A percentile compares a stretch with the other conserved stretches of the same genome.
These are phyloP conservation scores for Trematosphaeria pertusa DNA, from an alignment of 2,329 filamentous ascomycete species.

Conservation along the genomic window DNA sequence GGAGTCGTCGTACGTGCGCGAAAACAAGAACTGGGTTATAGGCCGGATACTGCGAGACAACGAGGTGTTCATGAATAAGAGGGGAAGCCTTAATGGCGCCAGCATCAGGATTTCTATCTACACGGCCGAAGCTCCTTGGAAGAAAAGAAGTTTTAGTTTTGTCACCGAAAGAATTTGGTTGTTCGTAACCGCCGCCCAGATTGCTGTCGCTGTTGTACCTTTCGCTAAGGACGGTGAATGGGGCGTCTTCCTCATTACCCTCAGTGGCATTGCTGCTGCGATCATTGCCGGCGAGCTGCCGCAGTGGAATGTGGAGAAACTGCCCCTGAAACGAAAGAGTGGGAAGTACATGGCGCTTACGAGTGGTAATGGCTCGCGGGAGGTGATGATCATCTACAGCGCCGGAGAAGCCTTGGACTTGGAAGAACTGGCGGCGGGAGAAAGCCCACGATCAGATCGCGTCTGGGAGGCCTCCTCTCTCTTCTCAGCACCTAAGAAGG, in stretches of 20 bases:
- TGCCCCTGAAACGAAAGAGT: background rate
- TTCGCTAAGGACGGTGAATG: background rate
- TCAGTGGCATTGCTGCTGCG: background rate
- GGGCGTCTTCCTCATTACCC: background rate
- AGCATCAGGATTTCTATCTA: background rate
- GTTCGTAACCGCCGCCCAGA: background rate
- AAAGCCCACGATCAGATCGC: too few species aligned
- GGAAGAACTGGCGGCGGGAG: too few species aligned
- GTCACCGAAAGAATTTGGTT: background rate
- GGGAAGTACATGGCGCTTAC: background rate
- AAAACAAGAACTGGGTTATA: background rate
- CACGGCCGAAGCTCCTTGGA: background rate
- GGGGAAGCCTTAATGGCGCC: background rate
- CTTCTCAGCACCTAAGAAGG: too few species aligned
- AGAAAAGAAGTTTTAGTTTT: background rate
- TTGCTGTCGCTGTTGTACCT: background rate
- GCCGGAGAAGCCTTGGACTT: too few species aligned
- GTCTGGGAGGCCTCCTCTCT: too few species aligned
- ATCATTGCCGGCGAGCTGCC: conserved; percentile 1
- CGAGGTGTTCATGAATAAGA: background rate
- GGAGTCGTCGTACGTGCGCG: background rate
- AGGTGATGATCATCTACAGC: too few species aligned
- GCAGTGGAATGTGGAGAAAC: conserved; percentile 7
- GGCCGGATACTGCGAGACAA: background rate
- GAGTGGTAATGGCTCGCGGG: too few species aligned